phyloP scores from a whole-genome alignment of 306 rosid species.

The Dryas drummondii region DNA sequence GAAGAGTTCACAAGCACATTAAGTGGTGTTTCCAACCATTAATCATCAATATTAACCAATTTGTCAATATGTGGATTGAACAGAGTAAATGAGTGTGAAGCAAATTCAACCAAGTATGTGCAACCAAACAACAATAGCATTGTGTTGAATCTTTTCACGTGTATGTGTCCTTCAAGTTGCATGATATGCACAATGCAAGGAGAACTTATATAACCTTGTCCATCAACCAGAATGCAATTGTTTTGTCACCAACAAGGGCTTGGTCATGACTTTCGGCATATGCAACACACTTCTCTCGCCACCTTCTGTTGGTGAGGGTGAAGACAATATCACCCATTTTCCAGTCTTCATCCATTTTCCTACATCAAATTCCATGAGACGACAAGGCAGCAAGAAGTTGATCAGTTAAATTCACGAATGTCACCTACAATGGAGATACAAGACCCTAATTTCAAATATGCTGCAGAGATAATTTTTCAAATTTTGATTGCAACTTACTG shows the following conservation, averaged over 20 bases:
- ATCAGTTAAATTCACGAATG: not conserved
- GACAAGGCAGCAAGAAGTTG: not conserved
- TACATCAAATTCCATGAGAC: constrained; percentile 25
- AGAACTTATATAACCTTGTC: constrained; percentile 67
- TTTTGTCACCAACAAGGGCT: constrained; percentile 99
- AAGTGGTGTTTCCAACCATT: no score
- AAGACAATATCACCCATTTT: constrained; percentile 73
- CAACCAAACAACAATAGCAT: not conserved
- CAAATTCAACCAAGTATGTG: not conserved
- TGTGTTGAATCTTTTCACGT: not conserved
- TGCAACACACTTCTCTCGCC: constrained; percentile 86
- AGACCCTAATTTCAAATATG: not conserved
- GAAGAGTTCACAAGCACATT: no score
- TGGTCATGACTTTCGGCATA: constrained; percentile 99
- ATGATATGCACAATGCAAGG: constrained; percentile 24
- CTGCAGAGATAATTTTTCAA: not conserved
- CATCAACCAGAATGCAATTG: constrained; percentile 99
- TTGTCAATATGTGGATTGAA: not conserved
- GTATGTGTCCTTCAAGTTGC: constrained; percentile 12
- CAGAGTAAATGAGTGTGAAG: not conserved
- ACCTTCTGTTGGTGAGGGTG: constrained; percentile 89
- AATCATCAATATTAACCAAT: not conserved
- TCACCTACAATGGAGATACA: constrained; percentile 3
- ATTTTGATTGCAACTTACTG: constrained; percentile 45
- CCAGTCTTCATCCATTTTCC: constrained; percentile 86